A percentile compares a stretch with the other conserved stretches of the same genome.
These are phyloP conservation scores for Carex scoparia DNA, from an alignment of 176 grass and related monocot genomes.

Conservation along the genomic window DNA sequence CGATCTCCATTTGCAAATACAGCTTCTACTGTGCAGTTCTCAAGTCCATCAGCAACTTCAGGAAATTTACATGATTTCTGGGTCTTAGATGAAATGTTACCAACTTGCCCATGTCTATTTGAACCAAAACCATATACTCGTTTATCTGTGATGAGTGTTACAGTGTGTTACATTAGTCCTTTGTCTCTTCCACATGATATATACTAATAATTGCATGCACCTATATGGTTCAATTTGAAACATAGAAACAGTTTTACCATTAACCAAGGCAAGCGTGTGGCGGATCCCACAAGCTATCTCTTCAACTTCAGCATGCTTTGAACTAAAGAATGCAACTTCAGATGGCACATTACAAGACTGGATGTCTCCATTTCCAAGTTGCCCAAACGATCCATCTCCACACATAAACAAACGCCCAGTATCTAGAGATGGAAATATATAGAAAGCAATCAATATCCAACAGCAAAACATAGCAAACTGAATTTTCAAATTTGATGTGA, in stretches of 20 bases:
- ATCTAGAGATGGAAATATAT: slow-evolving; percentile 63
- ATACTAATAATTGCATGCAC: background rate
- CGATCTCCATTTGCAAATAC: slow-evolving; percentile 87
- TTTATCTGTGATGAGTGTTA: slow-evolving; percentile 41
- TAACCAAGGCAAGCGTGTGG: slow-evolving; percentile 77
- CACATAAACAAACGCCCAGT: slow-evolving; percentile 66
- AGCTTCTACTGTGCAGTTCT: slow-evolving; percentile 42
- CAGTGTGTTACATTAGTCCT: background rate
- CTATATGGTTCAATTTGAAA: slow-evolving; percentile 10
- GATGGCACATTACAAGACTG: slow-evolving; percentile 50
- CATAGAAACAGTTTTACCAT: slow-evolving; percentile 35
- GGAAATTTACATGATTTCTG: slow-evolving; percentile 55
- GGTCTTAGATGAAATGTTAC: slow-evolving; percentile 33
- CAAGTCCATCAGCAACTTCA: slow-evolving; percentile 58
- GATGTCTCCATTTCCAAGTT: slow-evolving; percentile 76
- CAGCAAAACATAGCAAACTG: slow-evolving; percentile 22
- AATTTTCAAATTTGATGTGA: background rate
- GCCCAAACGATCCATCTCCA: slow-evolving; percentile 93
- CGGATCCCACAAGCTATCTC: slow-evolving; percentile 89
- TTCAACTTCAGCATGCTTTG: slow-evolving; percentile 52
- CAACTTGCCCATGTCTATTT: slow-evolving; percentile 73
- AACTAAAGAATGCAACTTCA: slow-evolving; percentile 53
- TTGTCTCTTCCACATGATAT: background rate
- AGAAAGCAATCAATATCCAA: slow-evolving; percentile 40
- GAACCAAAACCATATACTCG: slow-evolving; percentile 79